These are phyloP conservation scores for Solanum hybrid DNA, from an alignment of 305 asterid species.

Conservation along the genomic window DNA sequence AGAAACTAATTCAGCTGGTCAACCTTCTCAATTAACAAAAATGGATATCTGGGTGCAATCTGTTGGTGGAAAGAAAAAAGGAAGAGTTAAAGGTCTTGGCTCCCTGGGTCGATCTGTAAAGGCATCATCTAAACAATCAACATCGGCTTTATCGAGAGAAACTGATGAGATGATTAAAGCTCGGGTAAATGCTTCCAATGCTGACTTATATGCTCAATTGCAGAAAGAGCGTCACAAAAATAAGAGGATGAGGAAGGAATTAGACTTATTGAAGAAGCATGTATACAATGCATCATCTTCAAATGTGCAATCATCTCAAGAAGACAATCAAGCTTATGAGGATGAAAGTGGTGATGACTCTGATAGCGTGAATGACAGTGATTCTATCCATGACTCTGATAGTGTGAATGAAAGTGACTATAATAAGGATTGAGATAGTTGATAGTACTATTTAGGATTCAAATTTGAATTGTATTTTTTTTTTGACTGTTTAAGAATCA, in stretches of 20 bases:
- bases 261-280: neutral
- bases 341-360: neutral
- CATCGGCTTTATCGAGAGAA: neutral
- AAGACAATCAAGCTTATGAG: neutral
- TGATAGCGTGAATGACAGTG: neutral
- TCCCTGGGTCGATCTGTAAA: neutral
- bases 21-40: neutral
- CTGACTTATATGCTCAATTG: neutral
- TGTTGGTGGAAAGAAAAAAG: neutral
- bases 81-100: neutral
- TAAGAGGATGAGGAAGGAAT: neutral
- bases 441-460: neutral
- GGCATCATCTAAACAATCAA: neutral
- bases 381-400: neutral
- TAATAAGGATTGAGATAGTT: neutral
- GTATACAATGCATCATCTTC: neutral
- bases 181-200: neutral
- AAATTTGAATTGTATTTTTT: neutral
- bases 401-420: neutral
- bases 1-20: neutral
- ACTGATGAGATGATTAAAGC: neutral
- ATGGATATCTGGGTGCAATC: no score
- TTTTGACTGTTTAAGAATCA: neutral
- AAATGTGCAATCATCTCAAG: neutral
- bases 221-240: neutral